These are phyloP conservation scores for Volutella citrinella DNA, from an alignment of 2,329 filamentous ascomycete species.

Conservation along the genomic window DNA sequence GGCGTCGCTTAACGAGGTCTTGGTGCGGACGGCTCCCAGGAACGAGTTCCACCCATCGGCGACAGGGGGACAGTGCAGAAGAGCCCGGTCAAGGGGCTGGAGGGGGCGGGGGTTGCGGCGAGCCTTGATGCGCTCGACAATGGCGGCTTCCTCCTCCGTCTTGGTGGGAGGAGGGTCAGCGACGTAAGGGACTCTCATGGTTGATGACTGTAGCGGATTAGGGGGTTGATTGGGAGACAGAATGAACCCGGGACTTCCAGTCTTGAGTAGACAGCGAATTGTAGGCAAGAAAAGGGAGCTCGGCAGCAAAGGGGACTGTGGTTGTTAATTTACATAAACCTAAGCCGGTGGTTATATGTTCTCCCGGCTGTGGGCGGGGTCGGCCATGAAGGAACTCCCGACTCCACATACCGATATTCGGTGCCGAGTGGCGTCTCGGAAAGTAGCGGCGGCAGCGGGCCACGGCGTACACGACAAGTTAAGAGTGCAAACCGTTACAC, in stretches of 20 bases:
- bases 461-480: too few species aligned
- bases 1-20: constrained; percentile 47
- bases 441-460: too few species aligned
- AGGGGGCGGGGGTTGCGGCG: constrained; percentile 68
- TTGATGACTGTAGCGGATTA: constrained; percentile 15
- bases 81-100: constrained; percentile 70
- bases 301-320: too few species aligned
- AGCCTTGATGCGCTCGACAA: constrained; percentile 61
- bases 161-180: constrained; percentile 47
- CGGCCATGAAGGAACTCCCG: constrained; percentile 21
- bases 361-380: constrained; percentile 26
- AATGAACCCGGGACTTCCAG: too few species aligned
- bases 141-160: constrained; percentile 47
- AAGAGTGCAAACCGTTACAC: too few species aligned
- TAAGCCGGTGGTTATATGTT: constrained; percentile 29
- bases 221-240: background rate
- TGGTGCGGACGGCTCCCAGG: constrained; percentile 60
- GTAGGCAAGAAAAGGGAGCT: too few species aligned
- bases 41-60: constrained; percentile 75
- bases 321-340: too few species aligned
- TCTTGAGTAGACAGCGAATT: too few species aligned
- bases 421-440: too few species aligned
- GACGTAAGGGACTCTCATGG: constrained; percentile 68
- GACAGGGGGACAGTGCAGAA: constrained; percentile 71
- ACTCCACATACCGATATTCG: constrained; percentile 26